Evolutionary conservation across 495 filamentous ascomycete genomes (phyloP).

Genomic region (Talaromyces thailandensis): DNA sequence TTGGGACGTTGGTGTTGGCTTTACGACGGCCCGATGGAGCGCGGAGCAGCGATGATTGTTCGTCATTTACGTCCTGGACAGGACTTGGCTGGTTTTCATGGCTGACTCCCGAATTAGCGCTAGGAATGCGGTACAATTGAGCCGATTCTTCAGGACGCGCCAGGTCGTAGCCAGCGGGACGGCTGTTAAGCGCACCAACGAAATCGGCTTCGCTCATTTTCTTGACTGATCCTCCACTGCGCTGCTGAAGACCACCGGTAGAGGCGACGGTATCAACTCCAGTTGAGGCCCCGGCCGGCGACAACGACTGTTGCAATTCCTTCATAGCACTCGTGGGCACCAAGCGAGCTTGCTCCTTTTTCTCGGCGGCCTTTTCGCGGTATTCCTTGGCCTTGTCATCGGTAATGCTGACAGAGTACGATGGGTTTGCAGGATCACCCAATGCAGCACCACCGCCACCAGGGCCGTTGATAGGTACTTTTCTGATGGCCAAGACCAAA

Average conservation of each 20-base stretch:
- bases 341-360: slow-evolving; percentile 55
- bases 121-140: slow-evolving; percentile 22
- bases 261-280: slow-evolving; percentile 24
- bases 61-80: slow-evolving; percentile 13
- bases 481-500: slow-evolving; percentile 74
- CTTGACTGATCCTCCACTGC: slow-evolving; percentile 20
- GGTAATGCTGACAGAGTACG: slow-evolving; percentile 63
- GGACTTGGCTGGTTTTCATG: slow-evolving; percentile 16
- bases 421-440: slow-evolving; percentile 60
- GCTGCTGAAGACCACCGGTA: slow-evolving; percentile 19
- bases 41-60: slow-evolving; percentile 20
- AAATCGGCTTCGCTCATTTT: slow-evolving; percentile 31
- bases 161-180: slow-evolving; percentile 30
- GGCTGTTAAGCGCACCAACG: slow-evolving; percentile 33
- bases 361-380: slow-evolving; percentile 47
- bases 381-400: slow-evolving; percentile 53
- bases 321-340: slow-evolving; percentile 31
- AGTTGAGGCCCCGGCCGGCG: slow-evolving; percentile 21
- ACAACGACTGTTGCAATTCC: background rate
- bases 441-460: slow-evolving; percentile 60
- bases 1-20: slow-evolving; percentile 9
- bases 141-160: slow-evolving; percentile 21
- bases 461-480: slow-evolving; percentile 77
- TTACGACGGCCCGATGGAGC: slow-evolving; percentile 31
- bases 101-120: slow-evolving; percentile 12